Evolutionary conservation across 139 green algal genomes (phyloP).

Genomic region (Edaphochlamys debaryana): DNA sequence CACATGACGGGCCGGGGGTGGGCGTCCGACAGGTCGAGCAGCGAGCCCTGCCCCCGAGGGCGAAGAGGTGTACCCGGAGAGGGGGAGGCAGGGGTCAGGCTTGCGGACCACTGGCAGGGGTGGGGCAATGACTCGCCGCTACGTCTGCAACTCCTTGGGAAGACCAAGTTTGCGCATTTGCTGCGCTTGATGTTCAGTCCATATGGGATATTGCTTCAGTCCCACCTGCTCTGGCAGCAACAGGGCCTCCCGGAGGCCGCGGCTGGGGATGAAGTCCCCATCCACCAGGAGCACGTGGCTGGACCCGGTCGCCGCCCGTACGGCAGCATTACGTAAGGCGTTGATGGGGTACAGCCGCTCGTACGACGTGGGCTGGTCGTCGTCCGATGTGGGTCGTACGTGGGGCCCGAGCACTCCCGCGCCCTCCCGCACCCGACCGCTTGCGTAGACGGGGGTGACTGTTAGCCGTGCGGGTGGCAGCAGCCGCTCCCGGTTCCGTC

Average conservation of each 20-base stretch:
- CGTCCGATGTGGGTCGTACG: not conserved
- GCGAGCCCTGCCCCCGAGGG: not conserved
- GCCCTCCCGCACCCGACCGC: not conserved
- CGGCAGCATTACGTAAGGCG: slow-evolving; percentile 15
- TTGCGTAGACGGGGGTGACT: not conserved
- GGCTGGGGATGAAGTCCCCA: slow-evolving; percentile 22
- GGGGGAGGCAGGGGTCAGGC: not conserved
- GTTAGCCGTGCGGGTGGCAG: too few species aligned
- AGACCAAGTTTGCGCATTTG: too few species aligned
- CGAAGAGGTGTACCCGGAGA: not conserved
- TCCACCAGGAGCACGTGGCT: slow-evolving; percentile 24
- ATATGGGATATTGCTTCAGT: not conserved
- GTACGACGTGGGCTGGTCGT: not conserved
- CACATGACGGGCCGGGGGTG: slow-evolving; percentile 15
- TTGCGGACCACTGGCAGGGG: too few species aligned
- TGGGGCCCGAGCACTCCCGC: not conserved
- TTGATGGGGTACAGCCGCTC: slow-evolving; percentile 36
- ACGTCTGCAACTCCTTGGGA: too few species aligned
- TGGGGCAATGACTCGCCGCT: too few species aligned
- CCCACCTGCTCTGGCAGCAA: not conserved
- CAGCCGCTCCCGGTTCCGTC: too few species aligned
- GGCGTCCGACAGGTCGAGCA: not conserved
- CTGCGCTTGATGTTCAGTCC: too few species aligned
- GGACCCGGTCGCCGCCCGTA: not conserved
- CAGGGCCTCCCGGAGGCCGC: not conserved